These are phyloP conservation scores for Cetradonia linearis DNA, from an alignment of 495 filamentous ascomycete species.

Conservation along the genomic window DNA sequence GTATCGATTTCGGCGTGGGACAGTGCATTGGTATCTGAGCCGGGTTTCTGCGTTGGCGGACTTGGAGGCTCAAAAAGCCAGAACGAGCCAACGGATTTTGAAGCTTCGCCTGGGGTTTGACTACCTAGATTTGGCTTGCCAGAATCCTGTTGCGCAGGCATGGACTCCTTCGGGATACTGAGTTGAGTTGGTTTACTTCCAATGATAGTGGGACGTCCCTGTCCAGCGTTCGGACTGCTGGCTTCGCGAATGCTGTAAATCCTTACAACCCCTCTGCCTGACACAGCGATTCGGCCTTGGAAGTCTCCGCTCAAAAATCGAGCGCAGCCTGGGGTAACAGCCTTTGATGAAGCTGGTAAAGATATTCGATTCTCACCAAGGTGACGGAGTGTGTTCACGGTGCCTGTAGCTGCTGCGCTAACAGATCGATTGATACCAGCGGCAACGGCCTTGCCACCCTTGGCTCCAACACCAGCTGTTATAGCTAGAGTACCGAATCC, in stretches of 20 bases:
- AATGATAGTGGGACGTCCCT: constrained; percentile 43
- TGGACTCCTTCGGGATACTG: constrained; percentile 23
- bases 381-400: constrained; percentile 69
- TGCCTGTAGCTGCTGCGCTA: constrained; percentile 68
- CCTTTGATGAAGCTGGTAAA: constrained; percentile 43
- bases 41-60: constrained; percentile 23
- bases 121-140: neutral
- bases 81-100: constrained; percentile 15
- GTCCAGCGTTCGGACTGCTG: constrained; percentile 30
- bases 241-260: constrained; percentile 46
- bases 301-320: constrained; percentile 44
- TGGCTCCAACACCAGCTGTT: constrained; percentile 54
- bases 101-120: neutral
- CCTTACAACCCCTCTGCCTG: constrained; percentile 54
- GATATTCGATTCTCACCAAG: constrained; percentile 75
- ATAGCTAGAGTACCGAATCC: constrained; percentile 48
- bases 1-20: constrained; percentile 90
- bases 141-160: neutral
- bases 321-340: constrained; percentile 42
- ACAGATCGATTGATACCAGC: constrained; percentile 75
- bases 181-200: constrained; percentile 54
- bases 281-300: constrained; percentile 43
- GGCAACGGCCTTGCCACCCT: constrained; percentile 67
- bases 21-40: constrained; percentile 41
- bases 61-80: constrained; percentile 18